Evolutionary conservation across 2,329 filamentous ascomycete genomes (phyloP), one percentile per base, ranked within the genome.

Genomic region (Cordyceps javanica): DNA sequence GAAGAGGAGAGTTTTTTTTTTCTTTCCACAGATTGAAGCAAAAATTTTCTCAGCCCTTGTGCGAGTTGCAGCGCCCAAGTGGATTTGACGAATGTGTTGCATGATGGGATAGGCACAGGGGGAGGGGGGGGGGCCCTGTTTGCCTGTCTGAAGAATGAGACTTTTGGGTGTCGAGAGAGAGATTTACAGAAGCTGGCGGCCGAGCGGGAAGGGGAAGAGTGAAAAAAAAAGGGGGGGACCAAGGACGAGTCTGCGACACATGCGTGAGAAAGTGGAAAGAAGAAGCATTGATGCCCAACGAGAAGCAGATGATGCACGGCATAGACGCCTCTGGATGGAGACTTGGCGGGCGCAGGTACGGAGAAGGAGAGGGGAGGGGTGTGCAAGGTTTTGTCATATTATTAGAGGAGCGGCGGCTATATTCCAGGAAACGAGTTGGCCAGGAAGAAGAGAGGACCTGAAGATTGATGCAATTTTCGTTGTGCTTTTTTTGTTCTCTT

Each of bases 241-340:
- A n/a, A 23, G 9, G 19, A 16, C 21, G 42, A 55, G 53, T 36
- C 49, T 45, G 52, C 53, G 32, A 56, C 30, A 41, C 42, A 49
- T 49, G 44, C 34, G 16, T 9, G 26, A 21, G 32, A n/a, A n/a
- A n/a, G n/a, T n/a, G n/a, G n/a, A n/a, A n/a, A n/a, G n/a, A n/a
- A n/a, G n/a, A 55, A 48, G 54, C 54, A 56, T 56, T 56, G 54
- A 56, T 56, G 54, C 54, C 54, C 54, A 56, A 56, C 54, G 44
- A n/a, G 21, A 25, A 28, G 51, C 26, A 56, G 53, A 56, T 42
- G 44, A 49, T 56, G 54, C 54, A 56, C 44, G 34, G 54, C 54
- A 56, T 56, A 56, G n/a, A 36, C 41, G 41, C 42, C 42, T 16
- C 21, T 38, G 34, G 36, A 48, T 11, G 39, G 42, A 36, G 45